phyloP scores from a whole-genome alignment of 352 stramenopile species.

The Phytophthora macrochlamydospora region DNA sequence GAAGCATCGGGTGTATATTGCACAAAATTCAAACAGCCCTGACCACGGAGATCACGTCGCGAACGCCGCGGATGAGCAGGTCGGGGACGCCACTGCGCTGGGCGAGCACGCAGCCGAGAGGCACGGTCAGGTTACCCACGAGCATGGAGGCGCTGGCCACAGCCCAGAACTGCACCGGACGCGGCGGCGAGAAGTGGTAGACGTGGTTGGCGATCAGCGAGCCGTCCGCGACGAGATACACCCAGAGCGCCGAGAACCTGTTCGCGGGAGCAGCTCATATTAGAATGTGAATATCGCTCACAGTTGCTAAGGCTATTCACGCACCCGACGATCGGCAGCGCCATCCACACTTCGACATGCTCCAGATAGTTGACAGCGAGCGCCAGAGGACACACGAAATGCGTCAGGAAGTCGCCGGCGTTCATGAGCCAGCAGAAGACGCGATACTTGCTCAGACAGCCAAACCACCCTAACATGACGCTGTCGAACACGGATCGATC shows the following conservation, averaged over 20 bases:
- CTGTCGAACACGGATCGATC: constrained; percentile 37
- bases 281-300: too few species aligned
- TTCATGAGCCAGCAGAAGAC: constrained; percentile 25
- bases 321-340: constrained; percentile 30
- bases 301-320: constrained; percentile 4
- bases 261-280: neutral
- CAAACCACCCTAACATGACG: constrained; percentile 42
- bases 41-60: neutral
- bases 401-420: constrained; percentile 29
- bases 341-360: constrained; percentile 45
- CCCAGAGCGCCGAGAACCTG: constrained; percentile 38
- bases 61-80: constrained; percentile 14
- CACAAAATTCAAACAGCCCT: neutral
- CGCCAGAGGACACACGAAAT: constrained; percentile 28
- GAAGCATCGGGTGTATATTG: neutral
- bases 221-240: constrained; percentile 34
- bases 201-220: constrained; percentile 37
- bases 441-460: constrained; percentile 34
- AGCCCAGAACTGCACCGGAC: constrained; percentile 39
- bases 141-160: constrained; percentile 37
- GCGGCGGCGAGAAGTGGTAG: constrained; percentile 45
- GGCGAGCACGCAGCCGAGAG: constrained; percentile 31
- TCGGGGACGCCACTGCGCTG: constrained; percentile 28
- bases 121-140: constrained; percentile 33
- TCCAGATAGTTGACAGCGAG: constrained; percentile 28